Evolutionary conservation across 2,329 filamentous ascomycete species (phyloP), one percentile per base, ranked within the genome.

Genomic region (Rhynchosporium graminicola): DNA sequence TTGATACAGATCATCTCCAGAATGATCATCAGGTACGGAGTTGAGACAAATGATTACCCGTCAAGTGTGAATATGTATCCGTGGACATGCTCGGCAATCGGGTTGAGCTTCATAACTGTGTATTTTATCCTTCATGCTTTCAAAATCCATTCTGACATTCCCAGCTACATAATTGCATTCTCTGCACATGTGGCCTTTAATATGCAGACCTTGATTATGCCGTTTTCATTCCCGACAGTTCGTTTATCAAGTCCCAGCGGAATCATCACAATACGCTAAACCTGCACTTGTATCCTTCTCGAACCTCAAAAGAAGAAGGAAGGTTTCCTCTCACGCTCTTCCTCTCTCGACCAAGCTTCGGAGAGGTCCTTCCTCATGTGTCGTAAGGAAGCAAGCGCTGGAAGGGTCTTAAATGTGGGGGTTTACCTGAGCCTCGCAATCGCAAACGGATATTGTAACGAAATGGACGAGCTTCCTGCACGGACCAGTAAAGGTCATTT

Each of bases 331-430:
- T 20, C 20, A 52, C 33, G 9, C 33, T 20, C 51, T 54, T 54
- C 51, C 51, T 42, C 20, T 54, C 51, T 54, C 51, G 28, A 42
- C 10, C 20, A 29, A 3, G 33, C 4, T 13, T 3, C 10, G 7
- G 36, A 26, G 28, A 33, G 15, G n/a, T 42, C 51, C 36, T 54
- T 33, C 51, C 20, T 42, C 20, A 54, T 54, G 3, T 3, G 51
- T 54, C 10, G 3, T 10, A 29, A 28, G 33, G 20, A 28, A 10
- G 36, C 36, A 28, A 28, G 26, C 51, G 7, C 28, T 13, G 38
- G 33, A 52, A 28, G 36, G 20, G 28, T 54, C 36, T 42, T n/a
- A 42, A 54, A 54, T 20, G 33, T 40, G 51, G 51, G 36, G 36
- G n/a, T 33, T 33, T 54, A 2, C 33, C 40, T 54, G 33, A 54